phyloP scores from a whole-genome alignment of 495 filamentous ascomycete genomes.

The Xylaria curta region DNA sequence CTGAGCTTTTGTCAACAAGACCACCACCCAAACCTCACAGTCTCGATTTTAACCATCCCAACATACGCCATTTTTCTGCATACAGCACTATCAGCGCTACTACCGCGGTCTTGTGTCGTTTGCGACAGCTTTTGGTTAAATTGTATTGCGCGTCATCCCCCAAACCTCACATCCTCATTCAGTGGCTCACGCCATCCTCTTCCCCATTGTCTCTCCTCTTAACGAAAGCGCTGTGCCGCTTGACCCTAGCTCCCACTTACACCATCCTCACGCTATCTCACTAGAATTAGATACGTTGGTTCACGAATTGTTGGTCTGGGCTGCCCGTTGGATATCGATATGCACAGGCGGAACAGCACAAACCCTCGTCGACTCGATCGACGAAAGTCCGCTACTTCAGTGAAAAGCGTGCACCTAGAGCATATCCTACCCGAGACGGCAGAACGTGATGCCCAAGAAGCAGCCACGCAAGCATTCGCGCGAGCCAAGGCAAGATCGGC shows the following conservation, averaged over 20 bases:
- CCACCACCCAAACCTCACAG: constrained; percentile 6
- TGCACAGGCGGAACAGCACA: constrained; percentile 38
- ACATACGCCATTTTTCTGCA: constrained; percentile 29
- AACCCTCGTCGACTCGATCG: constrained; percentile 57
- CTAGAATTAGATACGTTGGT: not conserved
- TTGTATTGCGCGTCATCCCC: constrained; percentile 26
- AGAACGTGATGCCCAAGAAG: constrained; percentile 67
- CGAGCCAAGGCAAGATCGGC: constrained; percentile 57
- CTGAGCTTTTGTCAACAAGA: not conserved
- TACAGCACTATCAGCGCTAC: constrained; percentile 32
- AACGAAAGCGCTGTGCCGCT: not conserved
- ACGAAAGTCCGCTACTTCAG: constrained; percentile 69
- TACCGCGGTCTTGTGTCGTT: constrained; percentile 28
- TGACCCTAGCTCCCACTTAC: not conserved
- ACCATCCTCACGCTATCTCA: not conserved
- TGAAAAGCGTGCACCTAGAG: constrained; percentile 55
- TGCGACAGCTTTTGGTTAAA: constrained; percentile 29
- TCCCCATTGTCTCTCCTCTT: not conserved
- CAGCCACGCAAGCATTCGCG: constrained; percentile 70
- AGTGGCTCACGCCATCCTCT: not conserved
- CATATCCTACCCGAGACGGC: constrained; percentile 61
- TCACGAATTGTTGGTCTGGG: not conserved
- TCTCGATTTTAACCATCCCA: constrained; percentile 11
- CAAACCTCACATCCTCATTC: not conserved
- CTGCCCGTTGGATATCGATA: constrained; percentile 8